A percentile compares a stretch with the other conserved stretches of the same genome.
phyloP scores from a whole-genome alignment of 2,329 filamentous ascomycete species.

The Trichoderma arundinaceum region DNA sequence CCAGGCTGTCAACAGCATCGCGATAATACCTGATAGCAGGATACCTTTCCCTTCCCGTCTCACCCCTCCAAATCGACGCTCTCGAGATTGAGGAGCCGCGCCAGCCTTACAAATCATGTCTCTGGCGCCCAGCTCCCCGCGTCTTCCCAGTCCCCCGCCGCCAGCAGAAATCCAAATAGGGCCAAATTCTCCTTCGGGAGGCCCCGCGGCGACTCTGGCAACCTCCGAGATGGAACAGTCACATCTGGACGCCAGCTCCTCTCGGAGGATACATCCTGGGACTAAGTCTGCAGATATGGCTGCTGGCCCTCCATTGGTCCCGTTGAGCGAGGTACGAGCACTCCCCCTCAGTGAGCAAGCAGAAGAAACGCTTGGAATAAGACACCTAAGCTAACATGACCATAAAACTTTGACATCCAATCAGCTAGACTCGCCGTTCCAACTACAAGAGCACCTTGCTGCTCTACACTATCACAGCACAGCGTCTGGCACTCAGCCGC shows the following conservation, averaged over 20 bases:
- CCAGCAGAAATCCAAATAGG: slow-evolving; percentile 93
- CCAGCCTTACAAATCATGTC: slow-evolving; percentile 52
- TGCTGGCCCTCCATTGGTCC: slow-evolving; percentile 84
- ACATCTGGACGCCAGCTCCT: slow-evolving; percentile 74
- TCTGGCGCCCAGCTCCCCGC: slow-evolving; percentile 77
- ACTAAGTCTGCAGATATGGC: slow-evolving; percentile 94
- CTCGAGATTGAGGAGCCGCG: slow-evolving; percentile 1
- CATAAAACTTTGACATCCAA: neutral
- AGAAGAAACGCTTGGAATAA: neutral
- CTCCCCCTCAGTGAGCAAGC: too few relatives aligned
- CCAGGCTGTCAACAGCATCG: slow-evolving; percentile 30
- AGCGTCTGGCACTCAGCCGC: slow-evolving; percentile 67
- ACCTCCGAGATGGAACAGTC: slow-evolving; percentile 67
- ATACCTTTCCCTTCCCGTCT: neutral
- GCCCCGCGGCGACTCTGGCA: slow-evolving; percentile 59
- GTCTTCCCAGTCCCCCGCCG: slow-evolving; percentile 92
- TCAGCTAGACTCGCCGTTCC: slow-evolving; percentile 95
- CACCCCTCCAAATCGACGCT: neutral
- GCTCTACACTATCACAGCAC: slow-evolving; percentile 87
- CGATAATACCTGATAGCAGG: neutral
- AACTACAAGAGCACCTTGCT: slow-evolving; percentile 95
- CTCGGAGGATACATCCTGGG: slow-evolving; percentile 86
- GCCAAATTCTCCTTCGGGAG: slow-evolving; percentile 73
- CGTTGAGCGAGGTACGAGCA: slow-evolving; percentile 73
- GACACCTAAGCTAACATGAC: slow-evolving; percentile 3